These are phyloP conservation scores for Magnusiomyces tetraspermus DNA, from an alignment of 1,139 yeast genomes.

Conservation along the genomic window DNA sequence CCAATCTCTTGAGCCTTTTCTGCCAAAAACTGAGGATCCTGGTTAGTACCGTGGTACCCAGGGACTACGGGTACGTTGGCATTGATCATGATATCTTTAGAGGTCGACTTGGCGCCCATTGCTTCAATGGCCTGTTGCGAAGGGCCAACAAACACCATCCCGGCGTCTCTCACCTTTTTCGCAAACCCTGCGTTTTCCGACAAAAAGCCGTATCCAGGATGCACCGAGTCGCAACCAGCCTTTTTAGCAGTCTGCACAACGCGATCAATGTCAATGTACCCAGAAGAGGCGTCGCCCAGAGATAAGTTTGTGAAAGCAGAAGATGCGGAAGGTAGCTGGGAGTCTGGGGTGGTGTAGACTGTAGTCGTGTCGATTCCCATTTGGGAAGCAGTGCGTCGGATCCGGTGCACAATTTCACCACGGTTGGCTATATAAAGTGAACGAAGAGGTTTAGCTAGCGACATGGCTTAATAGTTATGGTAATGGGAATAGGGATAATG, in stretches of 20 bases:
- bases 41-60: slow-evolving; percentile 37
- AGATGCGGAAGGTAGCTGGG: slow-evolving; percentile 36
- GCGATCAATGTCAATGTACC: slow-evolving; percentile 38
- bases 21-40: slow-evolving; percentile 29
- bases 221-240: slow-evolving; percentile 36
- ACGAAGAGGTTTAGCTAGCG: slow-evolving; percentile 25
- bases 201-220: slow-evolving; percentile 42
- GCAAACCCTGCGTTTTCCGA: slow-evolving; percentile 41
- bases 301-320: slow-evolving; percentile 33
- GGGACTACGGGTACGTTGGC: slow-evolving; percentile 43
- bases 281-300: slow-evolving; percentile 36
- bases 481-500: no score
- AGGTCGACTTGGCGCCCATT: slow-evolving; percentile 31
- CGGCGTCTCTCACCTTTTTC: slow-evolving; percentile 31
- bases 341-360: slow-evolving; percentile 38
- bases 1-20: slow-evolving; percentile 35
- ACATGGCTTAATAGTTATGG: no score
- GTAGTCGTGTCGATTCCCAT: slow-evolving; percentile 36
- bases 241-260: slow-evolving; percentile 36
- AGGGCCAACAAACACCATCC: slow-evolving; percentile 41
- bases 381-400: slow-evolving; percentile 35
- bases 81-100: slow-evolving; percentile 31
- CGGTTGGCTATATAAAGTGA: slow-evolving; percentile 39
- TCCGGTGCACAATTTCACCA: slow-evolving; percentile 42
- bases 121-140: slow-evolving; percentile 33